Base-by-base conservation (phyloP, 2,329 filamentous ascomycete species). In the Cylindrodendrum hubeiense region DNA sequence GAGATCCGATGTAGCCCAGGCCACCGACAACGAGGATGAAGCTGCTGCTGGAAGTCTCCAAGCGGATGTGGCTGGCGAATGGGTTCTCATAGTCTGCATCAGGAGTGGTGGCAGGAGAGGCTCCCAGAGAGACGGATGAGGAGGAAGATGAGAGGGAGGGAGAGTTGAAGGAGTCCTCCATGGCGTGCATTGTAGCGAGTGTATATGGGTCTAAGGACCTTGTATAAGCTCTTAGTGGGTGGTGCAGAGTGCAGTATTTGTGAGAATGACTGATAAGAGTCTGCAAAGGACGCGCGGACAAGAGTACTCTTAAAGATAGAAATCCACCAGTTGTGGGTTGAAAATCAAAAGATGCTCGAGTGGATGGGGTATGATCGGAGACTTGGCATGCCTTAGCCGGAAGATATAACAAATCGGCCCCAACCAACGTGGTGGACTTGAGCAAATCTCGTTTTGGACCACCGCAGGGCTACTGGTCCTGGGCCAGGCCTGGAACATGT, bases 1-100 rank as follows among this genome's bases (percentile, higher is more conserved):
- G 86, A 2, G 85, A 87, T 28, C 86, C 86, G 58, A 88, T 87
- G 74, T 85, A 87, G 7, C 85, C 85, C 15, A 86, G 80, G 10
- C 85, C 85, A 21, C 85, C 85, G 39, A 86, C 83, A 28, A 88
- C 85, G 70, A 87, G 76, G 58, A 82, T 80, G 63, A 80, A 79
- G 30, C 43, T 60, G 28, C 54, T 58, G 37, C 44, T 63, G 34
- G 67, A 30, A 9, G 26, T 55, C 7, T 55, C 37, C 1, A 56
- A n/a, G 8, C 30, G 43, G 5, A 43, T 51, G 9, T 43, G 49
- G 28, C 30, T 60, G 34, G 55, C 50, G 17, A 39, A 50, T 6
- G n/a, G 49, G 19, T 37, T 26, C 1, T 34, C 61, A 41, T 33
- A 54, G 17, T 44, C 37, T 17, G 56, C 50, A 9, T 55, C 49